Conservation (phyloP, 257 asterid species). For the Cinchona pubescens region DNA sequence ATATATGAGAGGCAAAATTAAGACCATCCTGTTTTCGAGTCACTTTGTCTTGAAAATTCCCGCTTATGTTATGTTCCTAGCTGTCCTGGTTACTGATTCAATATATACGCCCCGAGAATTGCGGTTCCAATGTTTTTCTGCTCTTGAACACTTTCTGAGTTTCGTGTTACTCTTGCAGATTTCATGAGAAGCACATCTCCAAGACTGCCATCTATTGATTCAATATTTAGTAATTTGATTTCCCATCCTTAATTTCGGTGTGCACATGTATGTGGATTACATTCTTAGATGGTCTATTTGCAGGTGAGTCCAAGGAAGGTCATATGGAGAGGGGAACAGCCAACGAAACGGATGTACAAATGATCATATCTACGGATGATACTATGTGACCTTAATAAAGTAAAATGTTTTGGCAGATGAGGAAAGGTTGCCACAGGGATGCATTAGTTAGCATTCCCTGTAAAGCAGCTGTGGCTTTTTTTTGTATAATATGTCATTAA, state of each 20-base stretch:
- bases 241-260: not conserved
- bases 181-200: constrained; percentile 57
- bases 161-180: constrained; percentile 36
- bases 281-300: constrained; percentile 13
- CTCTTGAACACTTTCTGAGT: not conserved
- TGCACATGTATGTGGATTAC: not conserved
- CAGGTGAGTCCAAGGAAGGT: constrained; percentile 44
- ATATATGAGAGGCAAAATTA: not conserved
- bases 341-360: constrained; percentile 50
- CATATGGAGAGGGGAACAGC: constrained; percentile 34
- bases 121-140: not conserved
- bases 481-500: constrained; percentile 34
- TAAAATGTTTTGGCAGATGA: constrained; percentile 16
- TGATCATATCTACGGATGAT: constrained; percentile 51
- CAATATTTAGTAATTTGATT: constrained; percentile 45
- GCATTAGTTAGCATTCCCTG: constrained; percentile 32
- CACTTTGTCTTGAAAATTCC: not conserved
- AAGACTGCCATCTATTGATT: constrained; percentile 53
- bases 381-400: constrained; percentile 51
- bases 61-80: no score
- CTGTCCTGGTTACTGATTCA: not conserved
- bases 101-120: not conserved
- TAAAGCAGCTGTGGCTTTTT: constrained; percentile 25
- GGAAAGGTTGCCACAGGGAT: constrained; percentile 23
- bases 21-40: not conserved